Evolutionary conservation across 306 rosid genomes (phyloP).

Genomic region (Heteromeles arbutifolia): DNA sequence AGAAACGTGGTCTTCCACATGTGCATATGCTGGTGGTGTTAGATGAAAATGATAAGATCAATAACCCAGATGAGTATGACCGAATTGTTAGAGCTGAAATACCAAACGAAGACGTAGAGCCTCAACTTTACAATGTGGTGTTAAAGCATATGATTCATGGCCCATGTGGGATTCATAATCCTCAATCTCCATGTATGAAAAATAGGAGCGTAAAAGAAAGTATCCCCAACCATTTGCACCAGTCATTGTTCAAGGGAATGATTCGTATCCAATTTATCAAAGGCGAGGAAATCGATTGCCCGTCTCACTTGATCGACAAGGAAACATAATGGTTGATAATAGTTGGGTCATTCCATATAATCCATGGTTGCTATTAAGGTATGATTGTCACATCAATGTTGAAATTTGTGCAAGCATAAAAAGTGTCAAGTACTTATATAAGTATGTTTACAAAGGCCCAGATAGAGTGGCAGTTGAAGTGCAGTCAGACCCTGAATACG

Average conservation of each 20-base stretch:
- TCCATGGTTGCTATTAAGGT: background rate
- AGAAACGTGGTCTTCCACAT: background rate
- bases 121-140: background rate
- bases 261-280: background rate
- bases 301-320: background rate
- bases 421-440: background rate
- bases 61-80: background rate
- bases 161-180: background rate
- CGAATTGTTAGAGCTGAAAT: background rate
- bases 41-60: background rate
- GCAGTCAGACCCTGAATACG: background rate
- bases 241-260: background rate
- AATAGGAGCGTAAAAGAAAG: too few relatives aligned
- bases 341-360: background rate
- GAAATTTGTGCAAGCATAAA: background rate
- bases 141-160: background rate
- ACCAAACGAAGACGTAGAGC: background rate
- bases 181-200: background rate
- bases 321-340: background rate
- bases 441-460: background rate
- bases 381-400: background rate
- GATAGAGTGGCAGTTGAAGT: background rate
- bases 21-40: background rate
- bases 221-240: background rate
- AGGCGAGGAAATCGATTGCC: background rate